Evolutionary conservation across 2,329 filamentous ascomycete genomes (phyloP).

Genomic region (Ceratocystis albifundus): DNA sequence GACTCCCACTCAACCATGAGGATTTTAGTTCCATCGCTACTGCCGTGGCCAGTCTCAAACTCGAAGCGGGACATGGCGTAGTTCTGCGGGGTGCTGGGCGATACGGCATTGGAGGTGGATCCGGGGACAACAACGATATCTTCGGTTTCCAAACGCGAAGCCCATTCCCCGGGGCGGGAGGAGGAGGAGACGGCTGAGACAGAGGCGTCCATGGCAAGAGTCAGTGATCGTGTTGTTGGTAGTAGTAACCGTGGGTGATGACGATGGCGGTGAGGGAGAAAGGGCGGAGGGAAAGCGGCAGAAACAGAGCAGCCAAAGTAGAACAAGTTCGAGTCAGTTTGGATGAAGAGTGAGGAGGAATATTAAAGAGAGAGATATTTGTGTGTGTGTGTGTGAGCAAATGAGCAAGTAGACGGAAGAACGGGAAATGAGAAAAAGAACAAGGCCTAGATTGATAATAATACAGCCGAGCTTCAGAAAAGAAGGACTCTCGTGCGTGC

Average conservation of each 20-base stretch:
- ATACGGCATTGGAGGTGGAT: constrained; percentile 7
- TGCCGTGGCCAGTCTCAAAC: constrained; percentile 58
- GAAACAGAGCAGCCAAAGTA: background rate
- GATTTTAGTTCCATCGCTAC: constrained; percentile 78
- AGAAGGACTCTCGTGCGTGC: constrained; percentile 5
- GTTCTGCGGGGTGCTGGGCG: constrained; percentile 20
- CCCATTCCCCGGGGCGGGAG: constrained; percentile 14
- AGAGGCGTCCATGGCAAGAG: background rate
- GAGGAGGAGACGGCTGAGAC: background rate
- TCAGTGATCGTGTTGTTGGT: background rate
- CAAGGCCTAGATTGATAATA: constrained; percentile 10
- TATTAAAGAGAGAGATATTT: constrained; percentile 2
- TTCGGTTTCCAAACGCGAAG: constrained; percentile 17
- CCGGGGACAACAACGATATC: constrained; percentile 17
- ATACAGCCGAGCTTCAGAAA: background rate
- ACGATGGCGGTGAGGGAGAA: background rate
- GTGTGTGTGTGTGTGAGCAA: background rate
- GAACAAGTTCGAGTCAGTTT: background rate
- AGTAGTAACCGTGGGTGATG: background rate
- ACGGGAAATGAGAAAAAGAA: background rate
- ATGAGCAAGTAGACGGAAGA: constrained; percentile 8
- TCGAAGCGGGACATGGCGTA: constrained; percentile 55
- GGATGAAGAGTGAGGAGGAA: background rate
- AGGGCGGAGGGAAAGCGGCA: background rate
- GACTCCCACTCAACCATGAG: constrained; percentile 84